Evolutionary conservation across 2,329 filamentous ascomycete genomes (phyloP), one percentile per base, ranked within the genome.

Genomic region (Aspergillus novofumigatus): DNA sequence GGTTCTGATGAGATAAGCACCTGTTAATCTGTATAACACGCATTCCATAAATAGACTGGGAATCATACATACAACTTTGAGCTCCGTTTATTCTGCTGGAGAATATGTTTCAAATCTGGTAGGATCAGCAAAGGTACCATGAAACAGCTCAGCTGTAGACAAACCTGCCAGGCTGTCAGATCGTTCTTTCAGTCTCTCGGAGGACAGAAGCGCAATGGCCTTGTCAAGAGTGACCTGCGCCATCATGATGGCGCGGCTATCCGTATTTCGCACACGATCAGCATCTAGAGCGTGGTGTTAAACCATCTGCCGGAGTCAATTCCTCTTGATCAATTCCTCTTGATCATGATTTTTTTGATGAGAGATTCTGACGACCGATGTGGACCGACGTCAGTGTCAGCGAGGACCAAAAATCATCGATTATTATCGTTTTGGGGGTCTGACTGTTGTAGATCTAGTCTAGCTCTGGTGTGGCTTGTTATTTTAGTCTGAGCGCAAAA

Each of bases 61-160:
- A 28, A 48, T 52, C 26, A 26, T 35, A 49, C 69, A 62, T 70
- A 77, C 73, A 77, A 61, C 55, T 68, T 74, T 25, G 70, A 65
- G 47, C 67, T 71, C 32, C 65, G 75, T 64, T 76, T 80, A 63
- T 82, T 83, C 64, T 82, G 77, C 53, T 78, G 77, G 32, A 87
- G 73, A 54, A 86, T 80, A 60, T 81, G 78, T 67, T 81, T 81
- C 54, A 86, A 72, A 63, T 84, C 79, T 80, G 57, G 50, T 62
- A 57, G 52, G 62, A 62, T 57, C 48, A 59, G 52, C 51, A 51
- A 49, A 52, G 6, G 2, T 17, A 38, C 32, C 26, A 29, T 47
- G 6, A 35, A 50, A 44, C 32, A 14, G 25, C 49, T 17, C 38
- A 51, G 2, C 28, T 23, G 26, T n/a, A 26, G 8, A 56, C 65